Conservation (phyloP, 345 rosid genomes). For the Bruguiera sexangula region DNA sequence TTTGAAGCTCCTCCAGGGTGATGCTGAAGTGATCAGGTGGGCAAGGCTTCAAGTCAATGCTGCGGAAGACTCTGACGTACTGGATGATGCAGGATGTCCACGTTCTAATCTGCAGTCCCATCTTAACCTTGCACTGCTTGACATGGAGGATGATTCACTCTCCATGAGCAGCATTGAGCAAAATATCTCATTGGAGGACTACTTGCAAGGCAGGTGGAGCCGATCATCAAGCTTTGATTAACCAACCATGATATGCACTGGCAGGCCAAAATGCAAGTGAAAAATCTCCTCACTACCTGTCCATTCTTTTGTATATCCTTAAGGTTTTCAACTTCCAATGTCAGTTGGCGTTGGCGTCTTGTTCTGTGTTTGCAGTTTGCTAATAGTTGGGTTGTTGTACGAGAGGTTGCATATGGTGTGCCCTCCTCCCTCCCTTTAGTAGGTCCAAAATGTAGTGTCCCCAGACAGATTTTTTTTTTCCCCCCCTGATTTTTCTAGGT, state of each 20-base stretch:
- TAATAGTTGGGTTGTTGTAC: slow-evolving; percentile 47
- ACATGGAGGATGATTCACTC: slow-evolving; percentile 29
- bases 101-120: slow-evolving; percentile 12
- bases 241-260: slow-evolving; percentile 12
- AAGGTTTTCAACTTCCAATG: not conserved
- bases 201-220: slow-evolving; percentile 72
- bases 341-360: not conserved
- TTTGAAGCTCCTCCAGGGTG: slow-evolving; percentile 30
- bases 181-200: slow-evolving; percentile 41
- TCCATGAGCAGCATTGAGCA: slow-evolving; percentile 38
- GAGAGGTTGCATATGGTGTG: slow-evolving; percentile 71
- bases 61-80: slow-evolving; percentile 15
- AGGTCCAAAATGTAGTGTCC: not conserved
- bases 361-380: slow-evolving; percentile 1
- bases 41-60: slow-evolving; percentile 19
- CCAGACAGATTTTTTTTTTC: not conserved
- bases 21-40: slow-evolving; percentile 25
- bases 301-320: slow-evolving; percentile 9
- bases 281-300: not conserved
- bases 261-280: slow-evolving; percentile 6
- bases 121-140: slow-evolving; percentile 40
- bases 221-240: slow-evolving; percentile 89
- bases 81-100: slow-evolving; percentile 17
- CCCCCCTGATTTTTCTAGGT: not conserved
- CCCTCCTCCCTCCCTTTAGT: slow-evolving; percentile 66